Evolutionary conservation across 2,329 filamentous ascomycete genomes (phyloP), one percentile per base, ranked within the genome.

Genomic region (Apiospora rasikravindrae): DNA sequence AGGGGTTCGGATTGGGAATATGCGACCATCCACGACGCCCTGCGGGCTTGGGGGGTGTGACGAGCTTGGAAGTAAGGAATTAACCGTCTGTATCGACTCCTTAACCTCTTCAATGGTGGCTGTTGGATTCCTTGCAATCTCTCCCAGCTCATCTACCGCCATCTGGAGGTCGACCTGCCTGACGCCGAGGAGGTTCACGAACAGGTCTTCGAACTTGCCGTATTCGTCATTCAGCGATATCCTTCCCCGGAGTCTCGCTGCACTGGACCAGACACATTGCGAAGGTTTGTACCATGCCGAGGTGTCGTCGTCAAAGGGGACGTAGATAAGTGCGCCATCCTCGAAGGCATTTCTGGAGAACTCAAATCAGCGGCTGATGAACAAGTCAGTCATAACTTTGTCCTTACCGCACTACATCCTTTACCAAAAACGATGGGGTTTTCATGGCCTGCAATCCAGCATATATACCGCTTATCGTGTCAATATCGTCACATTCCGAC

Each of bases 201-300:
- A 83, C 26, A 83, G 77, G 0, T 69, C 44, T n/a, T 80, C 74
- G 2, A 83, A 69, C 7, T 77, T 72, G 6, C 74, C 71, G 42
- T 82, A 83, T 1, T 77, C 69, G 1, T 75, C 75, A 4, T 79
- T 80, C 1, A 83, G 69, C 1, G 76, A 73, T 0, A 76, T 71
- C 66, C 74, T 79, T 2, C 78, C 80, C 2, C 67, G 72, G 4
- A 83, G 78, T 3, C 73, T 73, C 2, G 80, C 77, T 0, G 78
- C 75, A 37, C 77, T 80, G 0, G 81, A 81, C 82, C 82, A 83
- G 0, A 83, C 72, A 70, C 82, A 83, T 22, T 82, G 71, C 0
- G 74, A 73, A 0, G 74, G 49, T 1, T 73, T 78, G 57, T 80
- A 73, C 82, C 82, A 83, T 22, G 71, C 69, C 45, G 45, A 47